Base-by-base conservation (phyloP, 108 stramenopile genomes). In the Craspedostauros australis region DNA sequence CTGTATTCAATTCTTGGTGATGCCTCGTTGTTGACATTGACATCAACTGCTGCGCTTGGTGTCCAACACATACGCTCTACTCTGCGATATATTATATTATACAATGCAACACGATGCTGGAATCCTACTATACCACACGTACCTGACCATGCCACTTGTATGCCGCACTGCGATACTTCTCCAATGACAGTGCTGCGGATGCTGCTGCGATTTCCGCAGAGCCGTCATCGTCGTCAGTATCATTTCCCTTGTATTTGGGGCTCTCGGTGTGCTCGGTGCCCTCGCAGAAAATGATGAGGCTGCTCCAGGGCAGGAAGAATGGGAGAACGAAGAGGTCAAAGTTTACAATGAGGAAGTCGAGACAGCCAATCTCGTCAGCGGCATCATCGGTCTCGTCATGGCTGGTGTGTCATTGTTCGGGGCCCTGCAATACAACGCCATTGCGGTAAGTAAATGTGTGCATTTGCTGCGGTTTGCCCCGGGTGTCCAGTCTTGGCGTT, bases 171-270 rank as follows among this genome's bases (percentile, higher is more conserved):
- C n/a, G n/a, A n/a, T n/a, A n/a, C n/a, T n/a, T n/a, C n/a, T n/a
- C n/a, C n/a, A n/a, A n/a, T n/a, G n/a, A n/a, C n/a, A 54, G 25
- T 71, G 70, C 33, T 71, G 70, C 49, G 62, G 62, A 3, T 46
- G 62, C 30, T 71, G 62, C 39, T 71, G 59, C 32, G 70, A 71
- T 39, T 53, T 64, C 12, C 70, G 70, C 22, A 56, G 70, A 5
- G 70, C 70, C 20, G 63, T 63, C 2, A 71, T 71, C 40, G 32
- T 64, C 30, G 9, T 56, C 2, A 45, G 32, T 22, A 54, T 59
- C 39, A 36, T 59, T 29, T n/a, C 19, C 2, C 24, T 60, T 2
- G 6, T 2, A 43, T 5, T 14, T 5, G 1, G 1, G 8, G 4
- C 14, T 43, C 25, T 43, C 5, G 9, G 40, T 12, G n/a, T 12